phyloP scores from a whole-genome alignment of 1,284 basidiomycete species.

The Microbotryum violaceum region DNA sequence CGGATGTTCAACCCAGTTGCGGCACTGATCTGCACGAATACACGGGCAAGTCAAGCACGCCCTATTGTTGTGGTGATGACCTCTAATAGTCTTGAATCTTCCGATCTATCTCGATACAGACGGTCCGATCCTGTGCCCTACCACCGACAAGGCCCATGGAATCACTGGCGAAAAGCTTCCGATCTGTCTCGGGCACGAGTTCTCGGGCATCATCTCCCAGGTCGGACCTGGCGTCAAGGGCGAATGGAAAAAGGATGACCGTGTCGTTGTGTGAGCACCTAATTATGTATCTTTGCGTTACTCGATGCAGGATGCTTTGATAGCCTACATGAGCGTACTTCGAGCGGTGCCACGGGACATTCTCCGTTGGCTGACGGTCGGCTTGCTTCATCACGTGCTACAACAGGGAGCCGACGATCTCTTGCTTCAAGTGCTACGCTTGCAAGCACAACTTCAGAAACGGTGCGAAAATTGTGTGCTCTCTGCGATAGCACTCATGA shows the following conservation, averaged over 20 bases:
- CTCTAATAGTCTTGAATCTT: no score
- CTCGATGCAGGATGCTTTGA: not conserved
- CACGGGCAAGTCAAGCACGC: slow-evolving; percentile 1
- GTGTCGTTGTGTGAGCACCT: slow-evolving; percentile 38
- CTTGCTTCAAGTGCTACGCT: slow-evolving; percentile 31
- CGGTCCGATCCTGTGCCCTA: slow-evolving; percentile 28
- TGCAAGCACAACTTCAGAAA: slow-evolving; percentile 19
- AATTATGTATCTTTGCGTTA: not conserved
- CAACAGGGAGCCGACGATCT: slow-evolving; percentile 38
- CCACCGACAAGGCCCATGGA: slow-evolving; percentile 31
- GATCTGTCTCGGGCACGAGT: slow-evolving; percentile 40
- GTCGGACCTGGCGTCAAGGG: slow-evolving; percentile 35
- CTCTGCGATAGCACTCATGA: not conserved
- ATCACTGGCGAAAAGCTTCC: slow-evolving; percentile 38
- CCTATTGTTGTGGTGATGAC: no score
- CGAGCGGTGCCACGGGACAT: no score
- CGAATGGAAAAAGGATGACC: slow-evolving; percentile 35
- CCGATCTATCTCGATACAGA: not conserved
- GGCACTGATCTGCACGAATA: slow-evolving; percentile 40
- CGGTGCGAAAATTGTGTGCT: slow-evolving; percentile 1
- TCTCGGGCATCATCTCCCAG: slow-evolving; percentile 39
- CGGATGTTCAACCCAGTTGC: slow-evolving; percentile 12
- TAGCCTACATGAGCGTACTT: not conserved
- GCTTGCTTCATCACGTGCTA: no score
- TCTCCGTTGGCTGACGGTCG: no score